Base-by-base conservation (phyloP, 257 asterid genomes). In the Vinca minor region DNA sequence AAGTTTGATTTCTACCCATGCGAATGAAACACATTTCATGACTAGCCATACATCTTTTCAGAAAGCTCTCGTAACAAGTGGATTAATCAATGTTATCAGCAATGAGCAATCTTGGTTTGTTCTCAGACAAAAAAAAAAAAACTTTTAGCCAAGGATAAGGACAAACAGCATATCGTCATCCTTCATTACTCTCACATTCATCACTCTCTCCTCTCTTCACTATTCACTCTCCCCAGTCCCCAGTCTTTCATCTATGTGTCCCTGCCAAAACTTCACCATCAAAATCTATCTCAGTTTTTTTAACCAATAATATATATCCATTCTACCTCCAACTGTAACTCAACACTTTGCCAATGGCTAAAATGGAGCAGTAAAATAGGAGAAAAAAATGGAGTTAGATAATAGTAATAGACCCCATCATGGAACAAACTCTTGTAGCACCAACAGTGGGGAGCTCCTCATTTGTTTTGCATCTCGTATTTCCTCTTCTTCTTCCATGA, bases 401-500 rank as follows among this genome's bases (percentile, higher is more conserved):
- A 84, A 79, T n/a, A n/a, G n/a, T n/a, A n/a, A n/a, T 23, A 84
- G 83, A 79, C 82, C 87, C 81, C 88, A 80, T 84, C 79, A 70
- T 50, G 83, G 80, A 64, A 63, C 84, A 6, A 73, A 79, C n/a
- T n/a, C n/a, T 26, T 56, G 85, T 21, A 68, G 72, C 81, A 53
- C 45, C 5, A 78, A 59, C 25, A 74, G 72, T n/a, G n/a, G n/a
- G 64, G 93, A 87, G 76, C 90, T 84, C 29, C 77, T 87, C 83
- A 74, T 87, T 21, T 87, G 91, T 66, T 82, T 87, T 72, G 67
- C 89, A 53, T 85, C 89, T 69, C 89, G 87, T 32, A 77, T 81
- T 48, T 81, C 77, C 50, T 70, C 86, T 14, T 76, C 82, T 9
- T n/a, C n/a, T 63, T 80, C 82, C 20, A 78, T 81, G 83, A 78